Percentiles rank a stretch among this genome's conserved stretches.
Evolutionary conservation across 2,329 filamentous ascomycete species (phyloP).

Genomic region (Colletotrichum incanum): DNA sequence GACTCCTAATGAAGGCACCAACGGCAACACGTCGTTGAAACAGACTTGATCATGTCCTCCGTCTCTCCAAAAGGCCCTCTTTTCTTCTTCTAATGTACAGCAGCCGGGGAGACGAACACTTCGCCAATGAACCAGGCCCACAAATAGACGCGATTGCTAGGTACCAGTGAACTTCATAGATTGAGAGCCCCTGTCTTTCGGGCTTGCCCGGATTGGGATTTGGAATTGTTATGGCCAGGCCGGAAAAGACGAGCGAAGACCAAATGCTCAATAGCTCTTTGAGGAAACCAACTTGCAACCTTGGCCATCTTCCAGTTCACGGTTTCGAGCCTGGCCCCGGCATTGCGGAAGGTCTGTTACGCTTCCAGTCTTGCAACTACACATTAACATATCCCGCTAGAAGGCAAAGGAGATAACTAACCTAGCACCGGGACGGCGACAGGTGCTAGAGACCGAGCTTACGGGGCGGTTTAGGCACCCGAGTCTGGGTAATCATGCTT

Average conservation of each 20-base stretch:
- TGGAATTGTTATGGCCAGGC: background rate
- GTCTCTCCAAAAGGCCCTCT: background rate
- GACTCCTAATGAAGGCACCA: background rate
- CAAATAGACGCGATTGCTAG: background rate
- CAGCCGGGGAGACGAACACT: constrained; percentile 14
- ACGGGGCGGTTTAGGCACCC: background rate
- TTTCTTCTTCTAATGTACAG: background rate
- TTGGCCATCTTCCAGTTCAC: background rate
- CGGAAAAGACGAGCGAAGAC: background rate
- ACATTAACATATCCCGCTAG: constrained; percentile 10
- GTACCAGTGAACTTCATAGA: constrained; percentile 2
- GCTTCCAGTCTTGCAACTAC: background rate
- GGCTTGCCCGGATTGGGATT: background rate
- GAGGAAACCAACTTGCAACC: background rate
- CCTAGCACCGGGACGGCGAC: constrained; percentile 2
- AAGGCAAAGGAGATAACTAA: constrained; percentile 21
- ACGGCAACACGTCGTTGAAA: constrained; percentile 27
- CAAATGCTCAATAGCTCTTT: background rate
- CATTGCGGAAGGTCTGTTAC: background rate
- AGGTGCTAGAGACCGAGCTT: background rate
- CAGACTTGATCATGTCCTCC: constrained; percentile 31
- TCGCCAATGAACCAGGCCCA: constrained; percentile 1
- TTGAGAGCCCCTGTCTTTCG: background rate
- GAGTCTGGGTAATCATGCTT: background rate
- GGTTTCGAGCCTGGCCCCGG: background rate